Evolutionary conservation across 306 rosid genomes (phyloP), one percentile per base, ranked within the genome.

Genomic region (barrel medic (Medicago truncatula)): DNA sequence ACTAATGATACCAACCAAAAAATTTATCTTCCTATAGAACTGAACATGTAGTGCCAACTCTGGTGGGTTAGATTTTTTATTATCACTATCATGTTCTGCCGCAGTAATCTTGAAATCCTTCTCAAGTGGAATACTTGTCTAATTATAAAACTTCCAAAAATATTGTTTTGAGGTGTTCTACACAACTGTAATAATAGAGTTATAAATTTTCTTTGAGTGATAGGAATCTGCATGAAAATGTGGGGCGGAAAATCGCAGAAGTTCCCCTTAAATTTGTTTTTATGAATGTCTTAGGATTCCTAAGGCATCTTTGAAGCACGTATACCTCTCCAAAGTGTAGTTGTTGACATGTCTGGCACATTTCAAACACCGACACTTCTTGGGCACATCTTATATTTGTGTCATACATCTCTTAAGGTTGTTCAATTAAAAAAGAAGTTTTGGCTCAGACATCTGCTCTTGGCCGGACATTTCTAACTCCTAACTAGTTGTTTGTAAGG

Each of bases 21-120:
- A 36, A 20, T 20, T 59, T 46, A 31, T 25, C 65, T 76, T 60
- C 58, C 38, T 57, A 28, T 70, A 34, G 46, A 78, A 49, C 58
- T 38, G 54, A 61, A 61, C 21, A 40, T 8, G 44, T 40, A 40
- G 44, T 40, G 44, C 8, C 23, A 49, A 58, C 14, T 59, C 34
- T 44, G 6, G 71, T 68, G 49, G 11, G n/a, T 31, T 12, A 20
- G 17, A 46, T 28, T 43, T 9, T 61, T 70, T 50, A 15, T 70
- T 39, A 15, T 71, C 31, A 23, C 44, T 58, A 21, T 70, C 28
- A 41, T 21, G 34, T 56, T 38, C 43, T 34, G 11, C 60, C 7
- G 2, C 41, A 36, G 25, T 39, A 73, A 56, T 54, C n/a, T 65
- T 72, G 74, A 72, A 79, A 65, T 71, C 13, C 59, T 44, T 79